phyloP scores from a whole-genome alignment of 768 basidiomycete genomes.

The Glaciozyma antarctica region DNA sequence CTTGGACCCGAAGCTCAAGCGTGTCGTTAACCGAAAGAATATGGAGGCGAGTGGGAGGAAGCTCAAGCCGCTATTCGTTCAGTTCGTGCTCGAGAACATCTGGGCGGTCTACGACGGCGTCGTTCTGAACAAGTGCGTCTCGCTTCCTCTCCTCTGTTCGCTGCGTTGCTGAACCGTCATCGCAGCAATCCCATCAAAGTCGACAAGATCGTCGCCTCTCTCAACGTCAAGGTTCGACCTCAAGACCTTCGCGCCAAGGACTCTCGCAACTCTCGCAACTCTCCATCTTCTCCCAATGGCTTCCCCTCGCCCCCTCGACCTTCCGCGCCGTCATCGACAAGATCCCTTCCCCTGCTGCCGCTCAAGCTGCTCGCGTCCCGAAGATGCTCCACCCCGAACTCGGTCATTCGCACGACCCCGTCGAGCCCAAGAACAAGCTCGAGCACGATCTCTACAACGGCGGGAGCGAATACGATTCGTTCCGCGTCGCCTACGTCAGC shows the following conservation, averaged over 20 bases:
- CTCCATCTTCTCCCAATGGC: constrained; percentile 88
- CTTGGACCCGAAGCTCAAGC: constrained; percentile 89
- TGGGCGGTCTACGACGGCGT: constrained; percentile 96
- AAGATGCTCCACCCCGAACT: constrained; percentile 82
- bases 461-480: constrained; percentile 50
- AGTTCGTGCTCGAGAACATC: constrained; percentile 91
- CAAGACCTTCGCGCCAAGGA: constrained; percentile 91
- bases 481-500: constrained; percentile 77
- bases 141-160: neutral
- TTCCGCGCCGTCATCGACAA: constrained; percentile 88
- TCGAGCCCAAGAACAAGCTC: constrained; percentile 63
- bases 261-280: constrained; percentile 67
- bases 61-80: constrained; percentile 90
- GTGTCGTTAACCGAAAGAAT: constrained; percentile 82
- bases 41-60: constrained; percentile 59
- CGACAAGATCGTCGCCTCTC: constrained; percentile 69
- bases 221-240: constrained; percentile 71
- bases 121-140: constrained; percentile 72
- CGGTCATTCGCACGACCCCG: constrained; percentile 47
- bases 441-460: constrained; percentile 74
- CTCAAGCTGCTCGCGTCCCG: constrained; percentile 74
- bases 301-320: constrained; percentile 81
- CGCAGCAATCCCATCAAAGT: constrained; percentile 79
- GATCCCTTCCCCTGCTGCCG: constrained; percentile 73
- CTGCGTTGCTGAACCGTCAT: neutral